Conservation (phyloP, 768 basidiomycete genomes). For the Hygrocybe coccinea region DNA sequence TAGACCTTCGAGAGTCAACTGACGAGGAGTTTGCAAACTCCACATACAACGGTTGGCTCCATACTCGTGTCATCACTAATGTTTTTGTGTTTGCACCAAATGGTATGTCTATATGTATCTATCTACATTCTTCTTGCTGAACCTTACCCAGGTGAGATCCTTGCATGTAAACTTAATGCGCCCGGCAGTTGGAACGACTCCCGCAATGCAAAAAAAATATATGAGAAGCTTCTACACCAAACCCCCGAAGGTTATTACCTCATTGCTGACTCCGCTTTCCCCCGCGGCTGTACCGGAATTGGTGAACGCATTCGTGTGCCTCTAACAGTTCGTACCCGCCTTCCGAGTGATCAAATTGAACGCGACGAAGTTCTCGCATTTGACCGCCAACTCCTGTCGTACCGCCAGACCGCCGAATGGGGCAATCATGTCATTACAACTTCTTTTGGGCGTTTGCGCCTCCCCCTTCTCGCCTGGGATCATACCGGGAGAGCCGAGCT, state of each 20-base stretch:
- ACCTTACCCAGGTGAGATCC: constrained; percentile 31
- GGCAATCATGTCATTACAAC: constrained; percentile 43
- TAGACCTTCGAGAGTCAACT: constrained; percentile 29
- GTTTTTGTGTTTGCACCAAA: constrained; percentile 28
- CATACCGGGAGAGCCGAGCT: constrained; percentile 23
- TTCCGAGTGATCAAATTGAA: constrained; percentile 18
- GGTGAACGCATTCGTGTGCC: constrained; percentile 31
- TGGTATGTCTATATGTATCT: constrained; percentile 12
- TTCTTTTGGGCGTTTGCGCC: constrained; percentile 40
- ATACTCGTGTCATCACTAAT: constrained; percentile 35
- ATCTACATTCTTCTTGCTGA: background rate
- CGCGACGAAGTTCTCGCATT: constrained; percentile 22
- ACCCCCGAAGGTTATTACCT: constrained; percentile 36
- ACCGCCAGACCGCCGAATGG: constrained; percentile 49
- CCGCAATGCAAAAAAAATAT: constrained; percentile 38
- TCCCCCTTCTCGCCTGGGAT: constrained; percentile 37
- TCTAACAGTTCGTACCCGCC: constrained; percentile 29
- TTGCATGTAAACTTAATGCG: constrained; percentile 31
- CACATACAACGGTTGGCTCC: constrained; percentile 42
- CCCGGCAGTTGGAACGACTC: constrained; percentile 44
- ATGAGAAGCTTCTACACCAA: constrained; percentile 9
- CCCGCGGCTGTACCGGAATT: constrained; percentile 20
- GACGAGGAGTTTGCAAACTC: constrained; percentile 41
- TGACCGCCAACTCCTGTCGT: constrained; percentile 40
- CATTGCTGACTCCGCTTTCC: constrained; percentile 39